Conservation (phyloP, 2,329 filamentous ascomycete species). For the Aspergillus latus region DNA sequence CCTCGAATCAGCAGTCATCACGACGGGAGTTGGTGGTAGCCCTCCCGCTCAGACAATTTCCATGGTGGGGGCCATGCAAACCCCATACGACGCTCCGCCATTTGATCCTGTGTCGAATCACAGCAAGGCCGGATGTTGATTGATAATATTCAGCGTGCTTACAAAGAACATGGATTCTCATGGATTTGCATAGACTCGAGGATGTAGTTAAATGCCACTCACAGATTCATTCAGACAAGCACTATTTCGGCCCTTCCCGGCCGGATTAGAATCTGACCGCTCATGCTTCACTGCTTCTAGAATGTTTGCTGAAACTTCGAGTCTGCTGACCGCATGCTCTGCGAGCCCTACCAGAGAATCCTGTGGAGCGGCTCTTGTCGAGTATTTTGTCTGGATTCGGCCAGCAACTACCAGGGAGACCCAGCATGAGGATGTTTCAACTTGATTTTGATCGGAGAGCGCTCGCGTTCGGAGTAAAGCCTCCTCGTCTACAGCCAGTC, state of each 20-base stretch:
- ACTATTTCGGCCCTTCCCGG: not conserved
- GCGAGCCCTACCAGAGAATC: not conserved
- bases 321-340: slow-evolving; percentile 14
- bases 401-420: not conserved
- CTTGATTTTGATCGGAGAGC: not conserved
- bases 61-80: not conserved
- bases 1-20: not conserved
- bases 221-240: not conserved
- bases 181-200: not conserved
- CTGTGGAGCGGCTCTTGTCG: not conserved
- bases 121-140: not conserved
- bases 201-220: slow-evolving; percentile 1
- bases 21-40: not conserved
- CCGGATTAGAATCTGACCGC: slow-evolving; percentile 3
- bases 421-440: not conserved
- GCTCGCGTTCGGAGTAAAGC: not conserved
- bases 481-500: not conserved
- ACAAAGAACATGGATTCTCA: not conserved
- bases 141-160: not conserved
- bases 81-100: not conserved
- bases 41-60: not conserved
- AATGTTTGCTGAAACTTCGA: slow-evolving; percentile 29
- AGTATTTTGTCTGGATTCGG: not conserved
- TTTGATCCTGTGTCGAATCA: not conserved
- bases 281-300: slow-evolving; percentile 28